Evolutionary conservation across 371 early-diverging fungal genomes (phyloP), one percentile per base, ranked within the genome.

Genomic region (Dinochytrium kinnereticum): DNA sequence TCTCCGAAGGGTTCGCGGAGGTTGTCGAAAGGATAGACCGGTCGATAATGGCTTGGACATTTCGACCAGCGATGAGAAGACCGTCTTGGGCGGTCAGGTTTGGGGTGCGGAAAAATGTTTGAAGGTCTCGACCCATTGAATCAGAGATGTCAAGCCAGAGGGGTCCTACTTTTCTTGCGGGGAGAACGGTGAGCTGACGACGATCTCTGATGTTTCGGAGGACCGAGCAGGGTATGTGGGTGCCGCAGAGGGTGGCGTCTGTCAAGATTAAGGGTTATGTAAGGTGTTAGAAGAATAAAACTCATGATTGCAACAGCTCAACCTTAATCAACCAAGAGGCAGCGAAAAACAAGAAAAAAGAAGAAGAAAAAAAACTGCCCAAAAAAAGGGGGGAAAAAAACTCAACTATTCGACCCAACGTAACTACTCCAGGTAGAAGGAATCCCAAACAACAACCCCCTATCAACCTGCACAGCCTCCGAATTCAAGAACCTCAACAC

Each of bases 401-500:
- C 64, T 66, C 66, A 66, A n/a, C 44, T 66, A 19, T 37, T 66
- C n/a, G 38, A 10, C 40, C 61, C 37, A 5, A 61, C 36, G 24
- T 33, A 50, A 26, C 50, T 24, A 26, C n/a, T 64, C 30, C 37
- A 71, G 24, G 64, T n/a, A 1, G 71, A 51, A 1, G 64, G 71
- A 3, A 71, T 2, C 2, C 71, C 71, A 30, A 49, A 33, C 1
- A 21, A 31, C 5, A 13, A 24, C 7, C 50, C 50, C 5, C 71
- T 3, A 3, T 39, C 36, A 17, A 7, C 34, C 34, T 71, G 71
- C 7, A 71, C 61, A 2, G 7, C 50, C 21, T 40, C 28, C 2
- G 51, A 37, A 13, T 67, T 71, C 15, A 71, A 24, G 36, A 71
- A 71, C 38, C 7, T 67, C 33, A 71, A 10, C 15, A 64, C 37